A percentile compares a stretch with the other conserved stretches of the same genome.
phyloP scores from a whole-genome alignment of 129 eudicot genomes.

The Sambucus nigra region DNA sequence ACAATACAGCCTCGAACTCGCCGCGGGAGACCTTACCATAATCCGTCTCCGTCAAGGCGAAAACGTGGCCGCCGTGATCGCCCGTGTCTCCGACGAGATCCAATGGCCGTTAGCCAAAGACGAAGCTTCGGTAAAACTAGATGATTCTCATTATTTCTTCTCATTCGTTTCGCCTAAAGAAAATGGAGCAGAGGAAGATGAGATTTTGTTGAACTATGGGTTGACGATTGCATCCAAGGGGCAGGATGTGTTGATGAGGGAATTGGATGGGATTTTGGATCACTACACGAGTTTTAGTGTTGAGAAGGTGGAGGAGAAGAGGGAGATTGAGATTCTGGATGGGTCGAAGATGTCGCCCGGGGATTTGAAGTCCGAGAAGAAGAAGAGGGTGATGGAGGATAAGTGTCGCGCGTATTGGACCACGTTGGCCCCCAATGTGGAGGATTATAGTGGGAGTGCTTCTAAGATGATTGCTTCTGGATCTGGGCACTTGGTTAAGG shows the following conservation, averaged over 20 bases:
- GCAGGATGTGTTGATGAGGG: constrained; percentile 45
- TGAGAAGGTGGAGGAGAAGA: constrained; percentile 17
- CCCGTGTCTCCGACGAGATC: constrained; percentile 46
- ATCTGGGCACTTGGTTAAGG: constrained; percentile 85
- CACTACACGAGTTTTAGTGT: constrained; percentile 42
- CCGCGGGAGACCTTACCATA: constrained; percentile 48
- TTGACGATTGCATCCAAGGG: constrained; percentile 65
- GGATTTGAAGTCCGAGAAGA: constrained; percentile 43
- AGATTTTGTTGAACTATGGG: constrained; percentile 59
- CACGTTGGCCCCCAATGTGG: constrained; percentile 92
- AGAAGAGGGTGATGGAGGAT: constrained; percentile 57
- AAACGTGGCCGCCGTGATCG: constrained; percentile 48
- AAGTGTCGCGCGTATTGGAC: constrained; percentile 87
- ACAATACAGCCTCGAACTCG: constrained; percentile 63
- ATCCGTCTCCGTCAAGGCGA: constrained; percentile 40
- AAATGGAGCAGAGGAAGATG: constrained; percentile 18
- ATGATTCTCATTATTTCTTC: constrained; percentile 74
- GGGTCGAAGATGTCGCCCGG: constrained; percentile 33
- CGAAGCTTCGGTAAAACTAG: constrained; percentile 63
- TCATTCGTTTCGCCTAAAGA: constrained; percentile 40
- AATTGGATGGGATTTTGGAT: constrained; percentile 47
- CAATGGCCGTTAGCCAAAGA: constrained; percentile 81
- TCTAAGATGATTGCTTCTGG: constrained; percentile 68
- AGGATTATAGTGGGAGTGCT: constrained; percentile 78
- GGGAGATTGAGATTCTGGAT: constrained; percentile 32